Base-by-base conservation (phyloP, 2,329 filamentous ascomycete genomes). In the Aureobasidium sp. region DNA sequence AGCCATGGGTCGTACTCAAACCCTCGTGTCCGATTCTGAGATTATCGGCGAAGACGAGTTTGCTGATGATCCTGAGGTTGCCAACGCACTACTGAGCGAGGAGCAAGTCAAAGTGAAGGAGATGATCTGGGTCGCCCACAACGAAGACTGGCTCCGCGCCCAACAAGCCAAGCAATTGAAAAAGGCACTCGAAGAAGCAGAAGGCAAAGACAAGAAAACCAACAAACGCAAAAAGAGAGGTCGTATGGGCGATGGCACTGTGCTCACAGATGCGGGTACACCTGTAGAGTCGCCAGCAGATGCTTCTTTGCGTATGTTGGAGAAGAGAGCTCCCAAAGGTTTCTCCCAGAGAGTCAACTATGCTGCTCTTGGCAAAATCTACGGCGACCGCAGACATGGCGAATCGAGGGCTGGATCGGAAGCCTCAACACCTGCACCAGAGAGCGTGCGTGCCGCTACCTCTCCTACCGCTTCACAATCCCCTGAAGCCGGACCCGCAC, bases 41-140 rank as follows among this genome's bases (percentile, higher is more conserved):
- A 85, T 88, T 59, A 87, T 95, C 22, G 85, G 82, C 56, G 89
- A 89, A 62, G 84, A 89, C 62, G 92, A 97, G 70, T 97, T 97
- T 70, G 89, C 87, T 41, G 86, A 95, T 68, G 94, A 99, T 65
- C 88, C 87, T 0, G 94, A 99, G 73, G 91, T 99, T 5, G 78
- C 82, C 63, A 89, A 89, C 68, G 96, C 92, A 70, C 75, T 91
- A 39, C 80, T 97, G 5, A 83, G 82, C 0, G 83, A 87, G 1
- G 83, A 85, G 3, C 92, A 97, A 75, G 84, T 87, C 2, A 83
- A 83, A 37, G 84, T 91, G 70, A 97, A 97, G 73, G 92, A 97
- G 73, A 85, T 86, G 64, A 89, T 97, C 58, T 99, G 94, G 94
- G 86, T 96, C 47, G 92, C 93, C 64, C 87, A 92, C 71, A 97